These are phyloP conservation scores for Sugiyamaella chiloensis DNA, from an alignment of 805 yeast genomes.

Conservation along the genomic window DNA sequence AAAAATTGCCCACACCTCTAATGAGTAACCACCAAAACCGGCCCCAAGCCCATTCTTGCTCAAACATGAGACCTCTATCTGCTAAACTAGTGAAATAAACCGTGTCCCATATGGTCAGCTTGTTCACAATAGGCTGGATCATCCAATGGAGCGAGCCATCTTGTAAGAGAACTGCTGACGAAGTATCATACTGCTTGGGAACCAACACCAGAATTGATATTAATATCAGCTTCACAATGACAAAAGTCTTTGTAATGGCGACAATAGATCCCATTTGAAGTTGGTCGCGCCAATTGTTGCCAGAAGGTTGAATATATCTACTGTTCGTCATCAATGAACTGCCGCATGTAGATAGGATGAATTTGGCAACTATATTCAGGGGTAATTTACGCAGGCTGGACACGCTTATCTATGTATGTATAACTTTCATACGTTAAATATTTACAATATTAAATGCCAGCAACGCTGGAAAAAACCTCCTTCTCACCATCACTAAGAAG, in stretches of 20 bases:
- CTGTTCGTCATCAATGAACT: too few relatives aligned
- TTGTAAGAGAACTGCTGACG: constrained; percentile 40
- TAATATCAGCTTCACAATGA: constrained; percentile 29
- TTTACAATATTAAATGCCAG: too few relatives aligned
- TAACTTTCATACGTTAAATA: too few relatives aligned
- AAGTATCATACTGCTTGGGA: constrained; percentile 49
- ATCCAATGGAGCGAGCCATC: constrained; percentile 9
- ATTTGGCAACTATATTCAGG: neutral
- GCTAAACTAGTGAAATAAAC: constrained; percentile 69
- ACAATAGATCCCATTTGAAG: neutral
- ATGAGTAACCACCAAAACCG: constrained; percentile 68
- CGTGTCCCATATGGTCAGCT: constrained; percentile 76
- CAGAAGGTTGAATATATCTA: neutral
- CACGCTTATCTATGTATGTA: too few relatives aligned
- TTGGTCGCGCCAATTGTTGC: too few relatives aligned
- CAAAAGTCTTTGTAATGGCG: constrained; percentile 12
- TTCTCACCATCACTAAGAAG: constrained; percentile 12
- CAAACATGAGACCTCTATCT: constrained; percentile 52
- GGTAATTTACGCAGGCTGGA: too few relatives aligned
- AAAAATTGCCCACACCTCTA: constrained; percentile 9
- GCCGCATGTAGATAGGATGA: neutral
- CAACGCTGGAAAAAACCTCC: constrained; percentile 9
- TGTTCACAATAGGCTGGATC: constrained; percentile 16
- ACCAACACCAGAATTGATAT: constrained; percentile 37
- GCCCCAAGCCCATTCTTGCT: constrained; percentile 89